These are phyloP conservation scores for Priceomyces castillae DNA, from an alignment of 805 yeast genomes.

Conservation along the genomic window DNA sequence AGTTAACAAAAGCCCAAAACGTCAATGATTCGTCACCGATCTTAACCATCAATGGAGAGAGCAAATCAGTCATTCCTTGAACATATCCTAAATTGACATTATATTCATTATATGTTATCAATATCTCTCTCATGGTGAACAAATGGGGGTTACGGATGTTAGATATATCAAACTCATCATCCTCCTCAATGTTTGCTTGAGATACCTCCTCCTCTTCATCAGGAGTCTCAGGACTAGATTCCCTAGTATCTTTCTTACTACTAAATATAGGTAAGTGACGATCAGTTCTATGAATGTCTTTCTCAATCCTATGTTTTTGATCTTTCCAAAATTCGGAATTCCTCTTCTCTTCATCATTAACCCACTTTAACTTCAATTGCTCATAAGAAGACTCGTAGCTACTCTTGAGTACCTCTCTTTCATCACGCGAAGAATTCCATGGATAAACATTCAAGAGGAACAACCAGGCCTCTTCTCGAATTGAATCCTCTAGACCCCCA, in stretches of 20 bases:
- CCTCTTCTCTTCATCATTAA: slow-evolving; percentile 48
- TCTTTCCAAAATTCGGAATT: slow-evolving; percentile 74
- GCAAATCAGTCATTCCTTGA: slow-evolving; percentile 95
- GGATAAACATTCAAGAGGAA: slow-evolving; percentile 81
- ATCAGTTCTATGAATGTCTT: slow-evolving; percentile 91
- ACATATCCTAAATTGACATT: slow-evolving; percentile 88
- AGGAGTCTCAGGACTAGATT: slow-evolving; percentile 34
- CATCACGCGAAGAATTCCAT: slow-evolving; percentile 78
- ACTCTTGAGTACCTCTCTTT: slow-evolving; percentile 56
- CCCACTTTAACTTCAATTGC: slow-evolving; percentile 71
- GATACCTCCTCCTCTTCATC: slow-evolving; percentile 24
- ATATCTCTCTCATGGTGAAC: slow-evolving; percentile 66
- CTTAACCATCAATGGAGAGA: slow-evolving; percentile 76
- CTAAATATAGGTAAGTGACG: slow-evolving; percentile 66
- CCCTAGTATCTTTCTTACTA: slow-evolving; percentile 29
- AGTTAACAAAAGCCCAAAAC: slow-evolving; percentile 84
- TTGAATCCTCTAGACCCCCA: slow-evolving; percentile 66
- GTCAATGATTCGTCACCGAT: slow-evolving; percentile 70
- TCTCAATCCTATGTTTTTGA: slow-evolving; percentile 85
- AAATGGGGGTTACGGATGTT: slow-evolving; percentile 76
- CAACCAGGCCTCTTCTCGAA: slow-evolving; percentile 79
- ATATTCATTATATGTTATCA: slow-evolving; percentile 82
- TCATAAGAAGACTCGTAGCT: slow-evolving; percentile 61
- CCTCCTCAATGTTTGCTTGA: slow-evolving; percentile 19
- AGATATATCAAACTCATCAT: slow-evolving; percentile 55